Base-by-base conservation (phyloP, 2,329 filamentous ascomycete genomes). In the Zasmidium citrigriseum region DNA sequence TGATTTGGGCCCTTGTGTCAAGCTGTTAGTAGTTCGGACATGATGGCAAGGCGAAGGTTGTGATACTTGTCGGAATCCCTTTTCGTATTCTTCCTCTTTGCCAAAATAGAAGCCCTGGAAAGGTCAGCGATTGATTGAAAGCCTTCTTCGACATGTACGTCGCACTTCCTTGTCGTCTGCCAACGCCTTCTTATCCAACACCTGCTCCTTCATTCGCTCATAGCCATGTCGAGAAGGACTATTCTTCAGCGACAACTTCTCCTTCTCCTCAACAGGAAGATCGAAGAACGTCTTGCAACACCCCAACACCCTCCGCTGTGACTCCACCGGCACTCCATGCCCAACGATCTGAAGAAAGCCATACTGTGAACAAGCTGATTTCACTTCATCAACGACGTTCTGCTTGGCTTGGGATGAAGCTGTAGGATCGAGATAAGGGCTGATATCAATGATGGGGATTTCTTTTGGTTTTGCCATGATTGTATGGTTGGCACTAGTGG, bases 271-370 rank as follows among this genome's bases (percentile, higher is more conserved):
- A 14, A 62, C 29, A 7, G 64, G 60, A 21, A 66, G 54, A 46
- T 63, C 55, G 55, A 64, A 67, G 46, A 67, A 60, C 3, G 48
- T 46, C 48, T 64, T 65, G 56, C 55, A 62, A 47, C 55, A 60
- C 23, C 55, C 21, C 9, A 68, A 34, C 5, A 65, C 54, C 22
- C 50, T 21, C 12, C 65, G 62, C 64, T 66, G 63, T 7, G 55
- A 23, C 0, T 54, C 56, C 1, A 65, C 60, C 11, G 76, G 70
- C 20, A 78, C 75, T 12, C 74, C 76, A 62, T 78, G 76, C 4
- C 73, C 73, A 29, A 67, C 74, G 2, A 78, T 72, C 60, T 78
- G 77, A 65, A 79, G 77, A 67, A 78, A 78, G 55, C 76, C 76
- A 53, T 74, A 75, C 46, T 70, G 64, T 16, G 63, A 62, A 64